Evolutionary conservation across 2,329 filamentous ascomycete genomes (phyloP).

Genomic region (Paecilomyces dactylethromorphus): DNA sequence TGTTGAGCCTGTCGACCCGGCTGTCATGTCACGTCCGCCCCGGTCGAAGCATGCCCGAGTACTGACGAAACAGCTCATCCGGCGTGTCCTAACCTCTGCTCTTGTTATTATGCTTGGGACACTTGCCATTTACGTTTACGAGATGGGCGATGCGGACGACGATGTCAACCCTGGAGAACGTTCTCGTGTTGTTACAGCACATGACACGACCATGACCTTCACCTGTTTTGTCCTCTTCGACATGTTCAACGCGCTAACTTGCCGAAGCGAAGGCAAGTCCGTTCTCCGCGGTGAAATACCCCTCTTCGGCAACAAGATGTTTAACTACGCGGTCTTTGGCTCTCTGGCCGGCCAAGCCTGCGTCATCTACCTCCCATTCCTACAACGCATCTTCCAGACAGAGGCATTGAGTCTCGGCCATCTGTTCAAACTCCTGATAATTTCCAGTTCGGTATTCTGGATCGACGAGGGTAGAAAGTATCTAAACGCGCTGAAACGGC

Average conservation of each 20-base stretch:
- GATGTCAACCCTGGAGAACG: conserved; percentile 29
- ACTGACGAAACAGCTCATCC: conserved; percentile 75
- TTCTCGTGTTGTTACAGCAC: conserved; percentile 68
- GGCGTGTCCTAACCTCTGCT: conserved; percentile 80
- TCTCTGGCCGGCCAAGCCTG: conserved; percentile 78
- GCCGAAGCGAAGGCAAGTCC: conserved; percentile 85
- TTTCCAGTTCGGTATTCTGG: conserved; percentile 92
- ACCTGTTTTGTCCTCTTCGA: conserved; percentile 98
- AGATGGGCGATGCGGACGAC: conserved; percentile 69
- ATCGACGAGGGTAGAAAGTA: conserved; percentile 88
- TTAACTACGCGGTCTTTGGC: conserved; percentile 89
- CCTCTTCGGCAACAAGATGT: conserved; percentile 80
- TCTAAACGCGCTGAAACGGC: conserved; percentile 22
- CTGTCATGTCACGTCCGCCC: conserved; percentile 88
- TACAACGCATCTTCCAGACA: conserved; percentile 94
- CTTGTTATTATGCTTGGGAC: conserved; percentile 89
- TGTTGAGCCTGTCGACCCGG: conserved; percentile 88
- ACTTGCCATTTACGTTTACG: conserved; percentile 80
- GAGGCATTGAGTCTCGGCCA: conserved; percentile 73
- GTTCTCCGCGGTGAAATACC: conserved; percentile 79
- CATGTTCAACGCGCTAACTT: conserved; percentile 97
- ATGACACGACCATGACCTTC: conserved; percentile 98
- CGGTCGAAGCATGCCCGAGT: conserved; percentile 82
- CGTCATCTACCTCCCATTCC: conserved; percentile 89
- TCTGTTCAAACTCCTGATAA: conserved; percentile 61